These are phyloP conservation scores for Solanum chmielewskii DNA, from an alignment of 257 asterid genomes.

Conservation along the genomic window DNA sequence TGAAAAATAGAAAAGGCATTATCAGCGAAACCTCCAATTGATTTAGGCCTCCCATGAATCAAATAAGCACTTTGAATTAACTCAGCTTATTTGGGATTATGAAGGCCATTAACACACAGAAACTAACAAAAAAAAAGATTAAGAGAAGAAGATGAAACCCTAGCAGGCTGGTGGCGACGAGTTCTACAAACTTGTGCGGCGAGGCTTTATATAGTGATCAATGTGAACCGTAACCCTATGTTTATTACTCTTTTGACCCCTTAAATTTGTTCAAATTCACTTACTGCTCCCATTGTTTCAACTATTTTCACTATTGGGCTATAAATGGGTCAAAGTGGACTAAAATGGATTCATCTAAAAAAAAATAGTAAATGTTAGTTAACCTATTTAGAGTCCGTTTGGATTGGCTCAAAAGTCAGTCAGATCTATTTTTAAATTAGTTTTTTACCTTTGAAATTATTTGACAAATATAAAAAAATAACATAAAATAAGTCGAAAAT, in stretches of 20 bases:
- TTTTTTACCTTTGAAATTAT: too few species aligned
- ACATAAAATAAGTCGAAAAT: too few species aligned
- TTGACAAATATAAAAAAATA: too few species aligned
- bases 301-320: neutral
- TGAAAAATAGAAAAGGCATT: constrained; percentile 25
- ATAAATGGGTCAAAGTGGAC: too few species aligned
- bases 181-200: neutral
- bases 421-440: too few species aligned
- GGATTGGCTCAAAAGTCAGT: too few species aligned
- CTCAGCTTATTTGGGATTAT: constrained; percentile 74
- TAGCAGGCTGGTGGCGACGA: neutral
- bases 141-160: neutral
- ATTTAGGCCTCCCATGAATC: constrained; percentile 91
- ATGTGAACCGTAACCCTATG: neutral
- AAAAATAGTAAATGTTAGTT: too few species aligned
- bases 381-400: too few species aligned
- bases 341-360: too few species aligned
- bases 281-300: neutral
- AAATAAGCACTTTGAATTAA: constrained; percentile 36
- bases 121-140: neutral
- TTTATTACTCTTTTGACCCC: neutral
- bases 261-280: neutral
- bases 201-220: neutral
- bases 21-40: constrained; percentile 87
- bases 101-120: constrained; percentile 28